A percentile compares a stretch with the other conserved stretches of the same genome.
Conservation (phyloP, 352 stramenopile genomes). For the Globisporangium perplexum region DNA sequence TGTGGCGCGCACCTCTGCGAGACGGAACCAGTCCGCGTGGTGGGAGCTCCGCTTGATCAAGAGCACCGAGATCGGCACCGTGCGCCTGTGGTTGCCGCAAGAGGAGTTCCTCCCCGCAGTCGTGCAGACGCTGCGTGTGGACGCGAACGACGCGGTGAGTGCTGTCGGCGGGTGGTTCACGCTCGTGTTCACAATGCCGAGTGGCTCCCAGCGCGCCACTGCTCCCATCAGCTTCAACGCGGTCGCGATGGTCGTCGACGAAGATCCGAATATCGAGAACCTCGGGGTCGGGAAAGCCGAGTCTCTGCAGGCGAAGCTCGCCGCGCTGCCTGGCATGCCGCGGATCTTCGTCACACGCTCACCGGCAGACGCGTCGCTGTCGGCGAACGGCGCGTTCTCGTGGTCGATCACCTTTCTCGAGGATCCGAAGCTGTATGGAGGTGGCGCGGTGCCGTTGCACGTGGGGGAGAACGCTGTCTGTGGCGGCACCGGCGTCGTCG, state of each 20-base stretch:
- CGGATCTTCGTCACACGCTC: constrained; percentile 43
- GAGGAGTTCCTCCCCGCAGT: constrained; percentile 15
- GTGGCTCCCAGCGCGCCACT: constrained; percentile 19
- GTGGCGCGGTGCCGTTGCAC: constrained; percentile 13
- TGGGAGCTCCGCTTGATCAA: constrained; percentile 64
- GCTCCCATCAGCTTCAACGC: constrained; percentile 45
- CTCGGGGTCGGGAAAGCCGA: constrained; percentile 35
- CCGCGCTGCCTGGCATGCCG: constrained; percentile 23
- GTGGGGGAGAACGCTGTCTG: constrained; percentile 36
- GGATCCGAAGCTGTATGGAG: constrained; percentile 16
- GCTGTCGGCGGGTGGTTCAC: constrained; percentile 39
- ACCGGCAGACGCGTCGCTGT: constrained; percentile 20
- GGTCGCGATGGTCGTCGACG: constrained; percentile 47
- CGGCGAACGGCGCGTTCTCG: constrained; percentile 41
- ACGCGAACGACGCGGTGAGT: constrained; percentile 26
- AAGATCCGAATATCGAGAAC: constrained; percentile 30
- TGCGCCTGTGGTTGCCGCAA: constrained; percentile 48
- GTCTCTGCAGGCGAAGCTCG: constrained; percentile 55
- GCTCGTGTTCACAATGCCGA: constrained; percentile 25
- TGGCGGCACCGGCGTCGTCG: constrained; percentile 20
- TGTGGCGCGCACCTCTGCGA: constrained; percentile 39
- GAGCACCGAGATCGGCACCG: constrained; percentile 36
- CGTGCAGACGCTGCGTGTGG: constrained; percentile 25
- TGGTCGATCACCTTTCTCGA: constrained; percentile 71
- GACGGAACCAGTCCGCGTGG: constrained; percentile 33